Percentiles rank a stretch among this genome's conserved stretches.
Conservation (phyloP, 441 rosid species). For the Euphorbia celastroides region DNA sequence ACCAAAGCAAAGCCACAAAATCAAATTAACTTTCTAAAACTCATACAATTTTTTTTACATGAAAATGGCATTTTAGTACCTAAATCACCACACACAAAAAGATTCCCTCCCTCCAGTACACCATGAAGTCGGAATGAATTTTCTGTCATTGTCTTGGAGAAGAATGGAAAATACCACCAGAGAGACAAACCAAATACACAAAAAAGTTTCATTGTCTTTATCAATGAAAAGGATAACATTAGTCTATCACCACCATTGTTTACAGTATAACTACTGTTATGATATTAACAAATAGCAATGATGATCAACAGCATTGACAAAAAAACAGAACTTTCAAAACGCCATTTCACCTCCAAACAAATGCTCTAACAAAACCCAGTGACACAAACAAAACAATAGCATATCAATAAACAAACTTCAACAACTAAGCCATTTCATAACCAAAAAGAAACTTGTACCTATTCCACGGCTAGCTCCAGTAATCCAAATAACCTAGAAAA, state of each 20-base stretch:
- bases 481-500: conserved; percentile 71
- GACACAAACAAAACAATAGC: not conserved
- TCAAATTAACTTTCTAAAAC: not conserved
- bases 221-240: not conserved
- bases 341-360: not conserved
- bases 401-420: not conserved
- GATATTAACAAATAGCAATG: not conserved
- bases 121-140: not conserved
- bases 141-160: not conserved
- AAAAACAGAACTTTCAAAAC: not conserved
- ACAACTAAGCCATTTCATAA: not conserved
- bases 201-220: not conserved
- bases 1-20: not conserved
- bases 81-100: not conserved
- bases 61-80: not conserved
- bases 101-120: not conserved
- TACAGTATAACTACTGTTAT: not conserved
- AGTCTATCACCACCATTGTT: not conserved
- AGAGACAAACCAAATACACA: not conserved
- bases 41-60: not conserved
- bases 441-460: conserved; percentile 31
- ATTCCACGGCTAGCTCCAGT: conserved; percentile 97
- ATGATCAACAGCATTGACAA: not conserved
- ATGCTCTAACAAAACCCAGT: not conserved
- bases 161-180: no score